Percentiles rank a stretch among this genome's conserved stretches.
Conservation (phyloP, 192 early-diverging fungal genomes). For the Piromyces sp. region DNA sequence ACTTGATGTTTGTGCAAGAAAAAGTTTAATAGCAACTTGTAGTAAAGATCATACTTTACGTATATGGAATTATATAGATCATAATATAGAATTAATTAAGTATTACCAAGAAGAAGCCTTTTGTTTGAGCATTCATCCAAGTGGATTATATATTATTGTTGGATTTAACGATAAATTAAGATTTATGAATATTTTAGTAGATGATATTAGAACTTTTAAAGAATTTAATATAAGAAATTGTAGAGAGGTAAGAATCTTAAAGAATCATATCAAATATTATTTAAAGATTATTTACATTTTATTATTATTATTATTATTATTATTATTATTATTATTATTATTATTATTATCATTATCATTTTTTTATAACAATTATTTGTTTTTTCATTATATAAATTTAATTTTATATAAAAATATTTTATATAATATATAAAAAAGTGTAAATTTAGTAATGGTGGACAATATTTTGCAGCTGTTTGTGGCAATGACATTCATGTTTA, state of each 20-base stretch:
- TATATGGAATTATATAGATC: constrained; percentile 43
- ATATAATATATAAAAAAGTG: constrained; percentile 14
- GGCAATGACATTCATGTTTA: constrained; percentile 33
- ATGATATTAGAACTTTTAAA: constrained; percentile 34
- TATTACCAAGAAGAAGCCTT: constrained; percentile 42
- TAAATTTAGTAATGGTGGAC: constrained; percentile 30
- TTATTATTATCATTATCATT: too few species aligned
- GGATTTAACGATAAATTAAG: constrained; percentile 42
- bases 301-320: too few species aligned
- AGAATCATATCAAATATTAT: too few species aligned
- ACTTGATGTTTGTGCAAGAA: constrained; percentile 30
- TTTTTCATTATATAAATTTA: too few species aligned
- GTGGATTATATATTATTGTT: constrained; percentile 42
- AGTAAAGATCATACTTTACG: constrained; percentile 33
- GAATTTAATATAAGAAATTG: constrained; percentile 42
- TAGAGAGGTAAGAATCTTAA: constrained; percentile 25
- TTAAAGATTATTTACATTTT: too few species aligned
- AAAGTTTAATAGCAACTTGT: constrained; percentile 38
- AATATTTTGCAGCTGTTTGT: constrained; percentile 32
- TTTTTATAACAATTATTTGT: too few species aligned
- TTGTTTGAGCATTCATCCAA: constrained; percentile 35
- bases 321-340: too few species aligned
- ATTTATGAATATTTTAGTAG: constrained; percentile 41
- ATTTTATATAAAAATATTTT: too few species aligned
- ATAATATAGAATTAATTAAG: constrained; percentile 34